Evolutionary conservation across 2,329 filamentous ascomycete species (phyloP), one percentile per base, ranked within the genome.

Genomic region (Exophiala sideris): DNA sequence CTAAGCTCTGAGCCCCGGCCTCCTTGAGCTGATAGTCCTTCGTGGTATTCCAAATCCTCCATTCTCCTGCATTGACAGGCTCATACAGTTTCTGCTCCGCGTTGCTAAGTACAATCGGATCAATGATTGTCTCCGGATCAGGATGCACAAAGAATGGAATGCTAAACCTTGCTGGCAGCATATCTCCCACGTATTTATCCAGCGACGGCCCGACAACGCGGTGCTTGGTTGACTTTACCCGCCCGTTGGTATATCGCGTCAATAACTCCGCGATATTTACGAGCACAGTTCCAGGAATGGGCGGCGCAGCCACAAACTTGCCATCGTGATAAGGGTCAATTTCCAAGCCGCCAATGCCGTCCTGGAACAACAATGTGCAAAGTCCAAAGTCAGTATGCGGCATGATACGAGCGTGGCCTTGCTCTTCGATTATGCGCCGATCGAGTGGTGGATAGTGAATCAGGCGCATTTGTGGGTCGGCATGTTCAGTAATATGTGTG

Each of bases 241-340:
- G 70, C 56, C 79, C 74, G 62, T 80, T 80, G 24, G 72, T 75
- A n/a, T 79, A 67, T 11, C 76, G 70, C 71, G 78, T 75, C 66
- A 80, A 69, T 48, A 77, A 77, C 58, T 80, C 77, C 1, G 75
- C 77, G 58, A 79, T 79, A 52, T 80, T 80, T 35, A 80, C 74
- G 1, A 80, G 73, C 2, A 79, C 62, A 0, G 76, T 78, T 1
- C 72, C 75, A 16, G 72, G 66, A n/a, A 77, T 70, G 1, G 68
- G 66, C 8, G 47, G 62, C 56, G 66, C 52, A 62, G 58, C 36
- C 9, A 54, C 34, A 48, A 61, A 61, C 3, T 57, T 50, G 18
- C 41, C 54, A n/a, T 50, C 50, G 29, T 60, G 57, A 8, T 34
- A 29, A 8, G 59, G 59, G 24, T 61, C 56, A 3, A 78, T 74